Base-by-base conservation (phyloP, 1,139 yeast genomes). In the Pichia sp. region DNA sequence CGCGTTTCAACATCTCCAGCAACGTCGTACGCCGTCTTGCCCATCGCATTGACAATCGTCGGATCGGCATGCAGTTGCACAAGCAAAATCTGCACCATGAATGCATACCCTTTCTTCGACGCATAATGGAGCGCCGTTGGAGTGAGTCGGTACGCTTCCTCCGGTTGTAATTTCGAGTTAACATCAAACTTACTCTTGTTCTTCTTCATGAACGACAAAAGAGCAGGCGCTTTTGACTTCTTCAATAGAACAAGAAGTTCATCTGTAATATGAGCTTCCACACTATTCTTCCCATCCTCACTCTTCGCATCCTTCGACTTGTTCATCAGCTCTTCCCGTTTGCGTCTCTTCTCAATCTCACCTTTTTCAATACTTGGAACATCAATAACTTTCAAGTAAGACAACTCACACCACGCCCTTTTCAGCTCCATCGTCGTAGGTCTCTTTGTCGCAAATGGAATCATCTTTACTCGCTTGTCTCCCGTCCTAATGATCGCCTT, bases 381-480 rank as follows among this genome's bases (percentile, higher is more conserved):
- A n/a, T 81, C 80, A 14, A 80, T 72, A 1, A 81, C 67, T 46
- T 75, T 73, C 60, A 87, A 72, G 61, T 87, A 83, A 0, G 92
- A 75, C 56, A 93, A 74, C 61, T 85, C 85, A 31, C 81, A 77
- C 98, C 99, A 93, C 0, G 95, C 90, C 49, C 85, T 78, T 65
- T 84, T 88, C 62, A 95, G 72, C 67, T 92, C 99, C 2, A 83
- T 73, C 0, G 87, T 78, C 0, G 97, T 92, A 0, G 99, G 96
- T 62, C 97, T 78, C 55, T 83, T 81, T 0, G 99, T 93, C 0
- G 97, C 85, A 70, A 93, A 90, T 1, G 99, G 99, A 67, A 93
- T 82, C 7, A 76, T 72, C 59, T 79, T 80, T 3, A 91, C 70
- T 60, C 96, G 76, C 1, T 72, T 61, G 66, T 88, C 95, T 49